Evolutionary conservation across 345 rosid genomes (phyloP).

Genomic region (Brassica incana): DNA sequence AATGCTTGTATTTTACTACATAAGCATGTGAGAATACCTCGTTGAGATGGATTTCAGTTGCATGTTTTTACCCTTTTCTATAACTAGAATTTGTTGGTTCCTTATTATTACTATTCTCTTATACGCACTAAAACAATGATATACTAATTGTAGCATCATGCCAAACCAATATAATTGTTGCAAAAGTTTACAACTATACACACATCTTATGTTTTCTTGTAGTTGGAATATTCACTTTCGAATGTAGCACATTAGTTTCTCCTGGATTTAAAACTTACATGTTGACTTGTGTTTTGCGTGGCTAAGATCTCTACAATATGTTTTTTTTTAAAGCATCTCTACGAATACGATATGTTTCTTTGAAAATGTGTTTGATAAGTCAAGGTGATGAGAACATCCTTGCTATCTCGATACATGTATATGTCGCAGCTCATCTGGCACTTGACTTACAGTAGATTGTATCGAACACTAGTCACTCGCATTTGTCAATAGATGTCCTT

Average conservation of each 20-base stretch:
- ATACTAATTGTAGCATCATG: slow-evolving; percentile 19
- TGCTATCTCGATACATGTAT: background rate
- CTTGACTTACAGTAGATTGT: background rate
- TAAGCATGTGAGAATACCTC: slow-evolving; percentile 40
- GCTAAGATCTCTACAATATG: background rate
- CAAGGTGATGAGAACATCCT: background rate
- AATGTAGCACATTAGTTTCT: background rate
- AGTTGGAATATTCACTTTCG: slow-evolving; percentile 5
- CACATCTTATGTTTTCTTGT: background rate
- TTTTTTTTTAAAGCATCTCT: background rate
- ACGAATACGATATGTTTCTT: too few species aligned
- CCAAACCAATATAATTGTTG: slow-evolving; percentile 1
- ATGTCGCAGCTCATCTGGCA: background rate
- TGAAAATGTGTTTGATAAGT: background rate
- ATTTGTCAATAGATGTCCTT: background rate
- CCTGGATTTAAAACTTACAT: background rate
- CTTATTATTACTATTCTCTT: background rate
- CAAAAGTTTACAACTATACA: background rate
- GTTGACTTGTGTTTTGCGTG: background rate
- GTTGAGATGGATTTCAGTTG: slow-evolving; percentile 38
- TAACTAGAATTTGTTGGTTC: slow-evolving; percentile 30
- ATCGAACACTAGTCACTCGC: background rate
- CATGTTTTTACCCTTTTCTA: slow-evolving; percentile 27
- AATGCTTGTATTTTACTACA: slow-evolving; percentile 15
- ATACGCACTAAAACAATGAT: background rate